Base-by-base conservation (phyloP, 2,329 filamentous ascomycete species). In the Colletotrichum spaethianum region DNA sequence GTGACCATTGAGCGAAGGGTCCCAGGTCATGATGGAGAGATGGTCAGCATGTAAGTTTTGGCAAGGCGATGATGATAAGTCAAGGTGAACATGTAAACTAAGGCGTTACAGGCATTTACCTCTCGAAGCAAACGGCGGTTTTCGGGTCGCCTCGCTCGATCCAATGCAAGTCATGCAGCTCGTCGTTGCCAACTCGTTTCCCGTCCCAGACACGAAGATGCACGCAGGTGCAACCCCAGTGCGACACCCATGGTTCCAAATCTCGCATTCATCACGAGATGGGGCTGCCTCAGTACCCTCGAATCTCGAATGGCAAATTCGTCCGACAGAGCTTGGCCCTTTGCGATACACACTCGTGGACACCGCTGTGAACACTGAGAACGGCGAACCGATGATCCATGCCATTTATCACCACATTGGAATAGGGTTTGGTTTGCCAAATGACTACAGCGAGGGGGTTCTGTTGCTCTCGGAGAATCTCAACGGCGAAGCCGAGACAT, bases 321-420 rank as follows among this genome's bases (percentile, higher is more conserved):
- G 38, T 7, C 72, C 72, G 2, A 57, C 3, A 1, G 70, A 73
- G 50, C 64, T 70, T 16, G 72, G 72, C 0, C n/a, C 69, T 4
- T n/a, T 74, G 7, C 60, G 72, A 14, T 74, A 74, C 44, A 74
- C 72, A 0, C 70, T 74, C 20, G 65, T 73, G 14, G 70, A 73
- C 42, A 52, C 44, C 8, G 36, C 44, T 9, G 52, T 16, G 8
- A 46, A n/a, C 0, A 5, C 18, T 16, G 46, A 20, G 18, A 20
- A 40, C 20, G 57, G 12, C 3, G 46, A 65, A 26, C 63, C 67
- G 0, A 40, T 52, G 5, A 36, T 75, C n/a, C 57, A 68, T 14
- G 74, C 71, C 23, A 60, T 75, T 26, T 75, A 75, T n/a, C 73
- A 75, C 46, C 74, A 75, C 44, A 53, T 64, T 2, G 74, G 74